Evolutionary conservation across 2,329 filamentous ascomycete species (phyloP), one percentile per base, ranked within the genome.

Genomic region (Diatrype stigma): DNA sequence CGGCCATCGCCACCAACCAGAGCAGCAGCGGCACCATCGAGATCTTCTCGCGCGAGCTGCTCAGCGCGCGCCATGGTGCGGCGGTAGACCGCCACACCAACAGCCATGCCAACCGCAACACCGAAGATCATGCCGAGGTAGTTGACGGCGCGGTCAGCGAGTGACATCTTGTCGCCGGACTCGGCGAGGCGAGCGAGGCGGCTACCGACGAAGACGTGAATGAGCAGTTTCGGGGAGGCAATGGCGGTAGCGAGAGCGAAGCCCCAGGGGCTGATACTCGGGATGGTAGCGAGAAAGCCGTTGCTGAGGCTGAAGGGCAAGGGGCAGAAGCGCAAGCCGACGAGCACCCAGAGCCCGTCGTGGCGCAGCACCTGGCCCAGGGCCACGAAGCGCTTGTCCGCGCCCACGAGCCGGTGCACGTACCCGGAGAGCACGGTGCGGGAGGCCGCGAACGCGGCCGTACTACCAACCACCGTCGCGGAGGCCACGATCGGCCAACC

Each of bases 301-400:
- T 99, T 99, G 65, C 89, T 92, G 59, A 97, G 75, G 48, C 89
- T 94, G 68, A 96, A 99, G 14, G 94, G 94, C 53, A 99, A 68
- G 2, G 94, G 94, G 63, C 93, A 97, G 57, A 97, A 80, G 28
- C 94, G 83, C 60, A 99, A 94, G 80, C 94, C 95, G 56, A 90
- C 86, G 44, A 99, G 78, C 49, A 97, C 84, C 62, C 90, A 88
- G 47, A 99, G 70, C 1, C 94, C 94, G 63, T 99, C 94, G 63
- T 89, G 86, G 57, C 96, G 90, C 55, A 99, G 76, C 7, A 94
- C 94, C 62, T 96, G 80, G 21, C 89, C 83, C 23, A 99, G 79
- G 4, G 94, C 94, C 10, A 94, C 84, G 67, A 99, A 99, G 48
- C 92, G 82, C 66, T 84, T 86, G 71, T 99, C 93, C 58, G 80